A percentile compares a stretch with the other conserved stretches of the same genome.
These are phyloP conservation scores for Aspergillus sp. DNA, from an alignment of 2,329 filamentous ascomycete genomes.

Conservation along the genomic window DNA sequence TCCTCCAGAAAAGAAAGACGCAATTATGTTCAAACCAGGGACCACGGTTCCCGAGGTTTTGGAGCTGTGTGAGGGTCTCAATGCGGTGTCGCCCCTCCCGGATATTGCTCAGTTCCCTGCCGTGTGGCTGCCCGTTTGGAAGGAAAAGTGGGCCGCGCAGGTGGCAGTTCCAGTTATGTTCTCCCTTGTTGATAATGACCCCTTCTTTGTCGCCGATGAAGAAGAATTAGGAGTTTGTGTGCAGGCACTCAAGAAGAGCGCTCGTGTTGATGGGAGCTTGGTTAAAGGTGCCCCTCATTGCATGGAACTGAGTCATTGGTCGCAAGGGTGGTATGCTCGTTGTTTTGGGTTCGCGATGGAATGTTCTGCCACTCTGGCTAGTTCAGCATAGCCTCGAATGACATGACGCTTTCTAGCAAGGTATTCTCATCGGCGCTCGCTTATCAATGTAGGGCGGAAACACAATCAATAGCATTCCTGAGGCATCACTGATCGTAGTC, in stretches of 20 bases:
- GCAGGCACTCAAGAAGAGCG: conserved; percentile 5
- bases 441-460: too few relatives aligned
- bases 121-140: not conserved
- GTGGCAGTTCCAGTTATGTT: conserved; percentile 10
- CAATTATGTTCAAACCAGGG: too few relatives aligned
- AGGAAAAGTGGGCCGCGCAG: conserved; percentile 7
- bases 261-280: conserved; percentile 8
- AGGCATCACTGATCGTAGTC: too few relatives aligned
- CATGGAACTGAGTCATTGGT: conserved; percentile 16
- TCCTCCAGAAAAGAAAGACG: too few relatives aligned
- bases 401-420: too few relatives aligned
- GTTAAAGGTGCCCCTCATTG: conserved; percentile 14
- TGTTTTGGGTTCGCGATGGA: conserved; percentile 20
- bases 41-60: too few relatives aligned
- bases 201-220: not conserved
- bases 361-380: not conserved
- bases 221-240: not conserved
- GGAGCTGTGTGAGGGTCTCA: too few relatives aligned
- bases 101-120: too few relatives aligned
- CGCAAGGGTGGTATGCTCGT: conserved; percentile 16
- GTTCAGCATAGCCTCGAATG: too few relatives aligned
- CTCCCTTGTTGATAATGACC: conserved; percentile 1
- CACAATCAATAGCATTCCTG: too few relatives aligned
- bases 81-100: too few relatives aligned
- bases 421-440: too few relatives aligned